These are phyloP conservation scores for Verbascum thapsus DNA, from an alignment of 257 asterid genomes.

Conservation along the genomic window DNA sequence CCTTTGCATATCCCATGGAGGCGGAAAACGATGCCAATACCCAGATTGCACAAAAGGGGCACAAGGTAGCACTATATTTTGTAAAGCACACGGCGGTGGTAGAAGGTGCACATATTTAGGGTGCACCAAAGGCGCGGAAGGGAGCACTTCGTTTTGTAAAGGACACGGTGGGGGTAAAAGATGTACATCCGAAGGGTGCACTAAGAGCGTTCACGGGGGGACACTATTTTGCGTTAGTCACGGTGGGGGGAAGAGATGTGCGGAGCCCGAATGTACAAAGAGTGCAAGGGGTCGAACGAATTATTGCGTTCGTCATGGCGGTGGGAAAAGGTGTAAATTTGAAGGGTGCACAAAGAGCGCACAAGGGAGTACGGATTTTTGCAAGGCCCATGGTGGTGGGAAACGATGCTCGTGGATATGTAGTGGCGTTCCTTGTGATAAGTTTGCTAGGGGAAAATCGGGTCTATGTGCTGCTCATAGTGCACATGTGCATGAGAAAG, in stretches of 20 bases:
- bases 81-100: conserved; percentile 74
- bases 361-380: conserved; percentile 27
- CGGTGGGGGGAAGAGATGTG: conserved; percentile 71
- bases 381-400: conserved; percentile 30
- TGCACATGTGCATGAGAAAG: conserved; percentile 41
- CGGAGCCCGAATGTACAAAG: conserved; percentile 46
- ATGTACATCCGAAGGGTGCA: conserved; percentile 56
- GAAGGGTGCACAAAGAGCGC: conserved; percentile 66
- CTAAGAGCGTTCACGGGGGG: conserved; percentile 67
- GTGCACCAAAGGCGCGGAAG: conserved; percentile 73
- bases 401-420: conserved; percentile 50
- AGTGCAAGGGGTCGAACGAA: conserved; percentile 66
- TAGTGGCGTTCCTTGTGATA: no score
- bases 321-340: conserved; percentile 68
- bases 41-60: conserved; percentile 60
- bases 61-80: conserved; percentile 61
- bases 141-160: conserved; percentile 61
- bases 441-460: no score
- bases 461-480: conserved; percentile 48
- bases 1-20: conserved; percentile 74
- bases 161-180: conserved; percentile 75
- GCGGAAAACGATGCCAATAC: conserved; percentile 61
- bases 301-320: conserved; percentile 70
- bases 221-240: conserved; percentile 63
- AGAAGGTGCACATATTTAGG: conserved; percentile 56